These are phyloP conservation scores for Stagonosporopsis cucurbitacearum DNA, from an alignment of 2,329 filamentous ascomycete genomes.

Conservation along the genomic window DNA sequence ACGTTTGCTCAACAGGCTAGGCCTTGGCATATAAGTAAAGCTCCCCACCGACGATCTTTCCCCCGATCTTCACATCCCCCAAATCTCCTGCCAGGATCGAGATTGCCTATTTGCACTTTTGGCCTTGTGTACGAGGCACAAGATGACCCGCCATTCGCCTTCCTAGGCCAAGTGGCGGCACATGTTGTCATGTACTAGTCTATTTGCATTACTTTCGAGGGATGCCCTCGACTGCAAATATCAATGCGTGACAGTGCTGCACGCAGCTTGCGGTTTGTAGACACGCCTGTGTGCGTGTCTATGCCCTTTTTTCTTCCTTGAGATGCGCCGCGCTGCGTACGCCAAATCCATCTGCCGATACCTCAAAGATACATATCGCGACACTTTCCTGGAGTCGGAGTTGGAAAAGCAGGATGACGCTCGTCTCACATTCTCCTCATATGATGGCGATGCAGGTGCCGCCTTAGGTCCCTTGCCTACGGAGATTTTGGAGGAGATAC, in stretches of 20 bases:
- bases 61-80: constrained; percentile 15
- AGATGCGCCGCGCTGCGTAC: constrained; percentile 16
- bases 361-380: constrained; percentile 5
- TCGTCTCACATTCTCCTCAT: constrained; percentile 4
- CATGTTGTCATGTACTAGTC: constrained; percentile 16
- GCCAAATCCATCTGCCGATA: constrained; percentile 16
- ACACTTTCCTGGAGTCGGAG: constrained; percentile 8
- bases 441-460: constrained; percentile 5
- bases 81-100: constrained; percentile 13
- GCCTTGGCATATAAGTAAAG: constrained; percentile 14
- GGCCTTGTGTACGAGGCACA: constrained; percentile 6
- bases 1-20: constrained; percentile 5
- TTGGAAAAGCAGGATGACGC: constrained; percentile 15
- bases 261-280: constrained; percentile 10
- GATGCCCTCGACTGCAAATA: constrained; percentile 1
- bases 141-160: constrained; percentile 15
- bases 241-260: constrained; percentile 9
- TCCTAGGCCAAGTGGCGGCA: constrained; percentile 16
- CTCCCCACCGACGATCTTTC: constrained; percentile 20
- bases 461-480: constrained; percentile 13
- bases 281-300: constrained; percentile 17
- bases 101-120: constrained; percentile 1
- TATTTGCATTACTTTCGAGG: constrained; percentile 2
- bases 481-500: constrained; percentile 11
- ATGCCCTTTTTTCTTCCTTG: constrained; percentile 1